Percentiles rank a stretch among this genome's conserved stretches.
Evolutionary conservation across 345 rosid species (phyloP).

Genomic region (Rhizophora apiculata): DNA sequence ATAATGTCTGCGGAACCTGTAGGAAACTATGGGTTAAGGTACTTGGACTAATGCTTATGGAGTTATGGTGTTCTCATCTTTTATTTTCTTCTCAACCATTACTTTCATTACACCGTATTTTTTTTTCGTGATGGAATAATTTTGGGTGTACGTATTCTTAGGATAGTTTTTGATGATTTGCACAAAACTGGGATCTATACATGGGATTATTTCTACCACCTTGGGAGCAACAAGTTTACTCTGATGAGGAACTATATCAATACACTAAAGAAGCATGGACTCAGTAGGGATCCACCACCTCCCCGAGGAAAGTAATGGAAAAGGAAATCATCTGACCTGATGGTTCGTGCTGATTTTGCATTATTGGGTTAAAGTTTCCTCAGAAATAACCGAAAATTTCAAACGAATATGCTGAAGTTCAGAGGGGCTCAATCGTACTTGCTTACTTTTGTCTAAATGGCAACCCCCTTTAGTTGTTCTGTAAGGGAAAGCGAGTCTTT

Average conservation of each 20-base stretch:
- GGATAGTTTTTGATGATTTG: slow-evolving; percentile 87
- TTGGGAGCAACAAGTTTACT: slow-evolving; percentile 77
- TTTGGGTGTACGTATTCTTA: slow-evolving; percentile 26
- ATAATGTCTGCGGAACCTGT: slow-evolving; percentile 93
- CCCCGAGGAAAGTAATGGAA: slow-evolving; percentile 41
- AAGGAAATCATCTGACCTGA: not conserved
- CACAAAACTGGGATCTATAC: slow-evolving; percentile 93
- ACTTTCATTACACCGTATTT: not conserved
- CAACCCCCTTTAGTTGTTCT: too few species aligned
- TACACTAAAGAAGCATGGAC: slow-evolving; percentile 71
- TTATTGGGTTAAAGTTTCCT: not conserved
- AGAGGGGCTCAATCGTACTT: not conserved
- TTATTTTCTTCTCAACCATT: not conserved
- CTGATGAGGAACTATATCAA: slow-evolving; percentile 76
- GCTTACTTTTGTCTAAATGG: too few species aligned
- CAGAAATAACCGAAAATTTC: not conserved
- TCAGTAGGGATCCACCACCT: slow-evolving; percentile 78
- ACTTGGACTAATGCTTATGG: slow-evolving; percentile 15
- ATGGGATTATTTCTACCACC: slow-evolving; percentile 79
- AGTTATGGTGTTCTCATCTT: not conserved
- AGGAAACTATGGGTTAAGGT: slow-evolving; percentile 98
- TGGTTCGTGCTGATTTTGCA: not conserved
- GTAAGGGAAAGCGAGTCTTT: too few species aligned
- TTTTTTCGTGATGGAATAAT: not conserved
- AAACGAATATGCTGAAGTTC: not conserved